Evolutionary conservation across 108 stramenopile genomes (phyloP).

Genomic region (Cyclotella kingstonii): DNA sequence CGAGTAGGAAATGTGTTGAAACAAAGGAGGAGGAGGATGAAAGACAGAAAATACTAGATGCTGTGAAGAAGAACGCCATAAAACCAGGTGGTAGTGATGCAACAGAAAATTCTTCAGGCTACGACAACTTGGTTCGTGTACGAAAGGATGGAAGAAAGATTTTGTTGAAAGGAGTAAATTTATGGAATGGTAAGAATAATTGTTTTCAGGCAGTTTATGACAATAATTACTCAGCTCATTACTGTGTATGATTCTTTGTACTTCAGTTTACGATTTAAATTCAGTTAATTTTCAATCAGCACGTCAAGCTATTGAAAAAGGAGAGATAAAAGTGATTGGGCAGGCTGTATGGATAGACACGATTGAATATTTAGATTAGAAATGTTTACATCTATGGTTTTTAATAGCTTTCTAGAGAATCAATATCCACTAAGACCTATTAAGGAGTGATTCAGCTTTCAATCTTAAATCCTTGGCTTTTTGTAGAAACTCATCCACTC

Average conservation of each 20-base stretch:
- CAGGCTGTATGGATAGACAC: conserved; percentile 45
- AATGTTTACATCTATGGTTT: no score
- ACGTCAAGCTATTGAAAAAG: conserved; percentile 14
- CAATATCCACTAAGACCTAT: not conserved
- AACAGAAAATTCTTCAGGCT: conserved; percentile 1
- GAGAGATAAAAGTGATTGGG: conserved; percentile 28
- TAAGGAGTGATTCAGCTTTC: conserved; percentile 19
- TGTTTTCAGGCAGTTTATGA: no score
- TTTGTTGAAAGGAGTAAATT: conserved; percentile 34
- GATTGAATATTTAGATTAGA: conserved; percentile 27
- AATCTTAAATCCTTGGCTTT: conserved; percentile 34
- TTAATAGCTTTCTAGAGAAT: not conserved
- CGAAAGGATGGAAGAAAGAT: conserved; percentile 39
- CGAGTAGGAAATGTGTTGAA: conserved; percentile 37
- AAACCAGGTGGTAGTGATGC: not conserved
- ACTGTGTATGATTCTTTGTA: no score
- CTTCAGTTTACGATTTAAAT: conserved; percentile 15
- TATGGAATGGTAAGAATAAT: conserved; percentile 26
- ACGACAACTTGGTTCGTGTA: conserved; percentile 33
- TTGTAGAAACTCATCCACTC: conserved; percentile 29
- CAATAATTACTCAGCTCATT: no score
- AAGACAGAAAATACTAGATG: conserved; percentile 34
- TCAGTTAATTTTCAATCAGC: not conserved
- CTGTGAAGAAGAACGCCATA: conserved; percentile 3
- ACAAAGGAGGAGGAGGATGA: conserved; percentile 32